Percentiles rank a stretch among this genome's conserved stretches.
phyloP scores from a whole-genome alignment of 2,329 filamentous ascomycete genomes.

The Arthrocladium fulminans region DNA sequence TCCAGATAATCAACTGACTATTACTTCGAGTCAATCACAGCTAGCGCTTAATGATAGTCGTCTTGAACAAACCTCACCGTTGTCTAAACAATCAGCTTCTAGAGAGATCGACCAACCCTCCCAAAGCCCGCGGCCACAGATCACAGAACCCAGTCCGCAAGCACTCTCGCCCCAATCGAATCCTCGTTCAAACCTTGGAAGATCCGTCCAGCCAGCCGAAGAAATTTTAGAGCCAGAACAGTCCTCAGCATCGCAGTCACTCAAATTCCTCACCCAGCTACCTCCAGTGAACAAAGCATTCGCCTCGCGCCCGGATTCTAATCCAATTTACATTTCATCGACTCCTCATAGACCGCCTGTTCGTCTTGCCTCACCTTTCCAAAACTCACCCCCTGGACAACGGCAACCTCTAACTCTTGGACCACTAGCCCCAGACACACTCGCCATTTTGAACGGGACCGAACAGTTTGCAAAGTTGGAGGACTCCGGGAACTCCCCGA shows the following conservation, averaged over 20 bases:
- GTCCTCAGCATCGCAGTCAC: background rate
- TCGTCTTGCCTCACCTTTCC: background rate
- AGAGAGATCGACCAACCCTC: background rate
- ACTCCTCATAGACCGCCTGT: background rate
- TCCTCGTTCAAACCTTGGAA: constrained; percentile 2
- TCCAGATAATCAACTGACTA: background rate
- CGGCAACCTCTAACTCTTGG: background rate
- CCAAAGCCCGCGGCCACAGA: background rate
- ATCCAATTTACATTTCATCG: background rate
- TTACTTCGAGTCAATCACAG: constrained; percentile 2
- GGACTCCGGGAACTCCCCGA: too few species aligned
- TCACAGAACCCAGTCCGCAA: background rate
- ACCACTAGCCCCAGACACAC: too few species aligned
- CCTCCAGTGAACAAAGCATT: background rate
- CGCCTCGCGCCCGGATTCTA: background rate
- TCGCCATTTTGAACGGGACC: too few species aligned
- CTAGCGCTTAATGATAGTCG: background rate
- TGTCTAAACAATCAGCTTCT: background rate
- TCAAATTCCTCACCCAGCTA: constrained; percentile 2
- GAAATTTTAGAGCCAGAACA: background rate
- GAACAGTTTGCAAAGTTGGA: too few species aligned
- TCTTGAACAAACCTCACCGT: background rate
- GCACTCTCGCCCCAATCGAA: background rate
- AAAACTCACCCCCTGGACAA: background rate
- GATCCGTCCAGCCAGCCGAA: background rate